Evolutionary conservation across 2,329 filamentous ascomycete species (phyloP), one percentile per base, ranked within the genome.

Genomic region (Pseudocercospora fuligena): DNA sequence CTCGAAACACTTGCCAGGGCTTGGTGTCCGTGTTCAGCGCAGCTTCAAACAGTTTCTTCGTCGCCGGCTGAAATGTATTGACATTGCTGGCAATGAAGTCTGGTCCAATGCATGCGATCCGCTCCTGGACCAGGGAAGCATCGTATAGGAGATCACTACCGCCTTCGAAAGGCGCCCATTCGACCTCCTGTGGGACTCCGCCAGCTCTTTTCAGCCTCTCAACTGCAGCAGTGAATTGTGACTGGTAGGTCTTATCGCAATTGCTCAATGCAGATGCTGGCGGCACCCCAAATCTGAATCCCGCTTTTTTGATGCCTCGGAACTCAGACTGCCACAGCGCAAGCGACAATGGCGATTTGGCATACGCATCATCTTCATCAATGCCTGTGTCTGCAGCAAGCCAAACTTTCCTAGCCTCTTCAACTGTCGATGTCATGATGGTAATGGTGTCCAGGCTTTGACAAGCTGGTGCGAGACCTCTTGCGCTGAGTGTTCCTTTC

Each of bases 371-470:
- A 21, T 80, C 73, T 0, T 74, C 64, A 66, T 88, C 86, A 54
- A 82, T 82, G 3, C 79, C 81, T 57, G 70, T 56, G 53, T 85
- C 83, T 3, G 81, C 80, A 0, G 82, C 74, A 5, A 84, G 80
- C 78, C 86, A 82, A 0, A 88, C 78, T 0, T 73, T 78, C 29
- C 85, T 78, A 6, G 84, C 82, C 68, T 87, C 85, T 1, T 78
- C 74, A 9, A 86, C 78, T 1, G 79, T 86, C 25, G 80, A 77
- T 1, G 85, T 79, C 62, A 87, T 80, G 31, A 88, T 82, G 0
- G 86, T 85, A 19, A 88, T 82, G 66, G 85, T 88, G 74, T 89
- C 87, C 0, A 88, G 79, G 0, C 83, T 85, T 21, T 83, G 79
- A 67, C 87, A 89, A 0, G 87, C 87, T 2, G 86, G 86, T 6